Evolutionary conservation across 1,284 basidiomycete genomes (phyloP), one percentile per base, ranked within the genome.

Genomic region (Cystobasidiaceae sp.): DNA sequence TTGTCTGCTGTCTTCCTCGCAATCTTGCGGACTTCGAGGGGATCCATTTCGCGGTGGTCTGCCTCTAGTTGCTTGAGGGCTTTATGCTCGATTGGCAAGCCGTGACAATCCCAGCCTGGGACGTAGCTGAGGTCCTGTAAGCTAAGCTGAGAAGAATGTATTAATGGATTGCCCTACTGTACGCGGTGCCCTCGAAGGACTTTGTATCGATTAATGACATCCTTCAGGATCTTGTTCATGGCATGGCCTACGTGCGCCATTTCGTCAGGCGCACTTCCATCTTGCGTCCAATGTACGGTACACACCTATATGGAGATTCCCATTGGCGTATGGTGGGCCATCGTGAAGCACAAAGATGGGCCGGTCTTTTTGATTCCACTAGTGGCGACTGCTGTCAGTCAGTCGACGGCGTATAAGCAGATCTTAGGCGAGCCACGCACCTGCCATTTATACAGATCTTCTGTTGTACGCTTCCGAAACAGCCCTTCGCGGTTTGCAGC

Each of bases 71-170:
- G 83, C 68, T 87, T 81, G 32, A 97, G 79, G 0, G 92, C 89
- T 75, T 94, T 96, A 72, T 91, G 89, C 76, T 96, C 93, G 69
- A 99, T 97, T 0, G 96, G 96, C 17, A 98, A 83, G 1, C 96
- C 96, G 74, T 98, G 96, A 74, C 94, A 98, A 75, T 99, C 96
- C 92, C 93, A 99, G 4, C 96, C 96, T 28, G 96, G 94, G 39
- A 89, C 78, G 77, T 93, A 97, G 73, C 92, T 96, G 67, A 0
- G 6, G 2, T 4, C 15, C n/a, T 15, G 25, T 63, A 3, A 45
- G 19, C 49, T 54, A 43, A 51, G 8, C 56, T 39, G 39, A 17
- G 33, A 48, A 60, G 37, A 44, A 2, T 46, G 19, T 6, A 15
- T 27, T 7, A 23, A 8, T 6, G 43, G 8, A 43, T 46, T 7